Evolutionary conservation across 169 alveolate species (phyloP).

Genomic region (Cryptosporidium ubiquitum): DNA sequence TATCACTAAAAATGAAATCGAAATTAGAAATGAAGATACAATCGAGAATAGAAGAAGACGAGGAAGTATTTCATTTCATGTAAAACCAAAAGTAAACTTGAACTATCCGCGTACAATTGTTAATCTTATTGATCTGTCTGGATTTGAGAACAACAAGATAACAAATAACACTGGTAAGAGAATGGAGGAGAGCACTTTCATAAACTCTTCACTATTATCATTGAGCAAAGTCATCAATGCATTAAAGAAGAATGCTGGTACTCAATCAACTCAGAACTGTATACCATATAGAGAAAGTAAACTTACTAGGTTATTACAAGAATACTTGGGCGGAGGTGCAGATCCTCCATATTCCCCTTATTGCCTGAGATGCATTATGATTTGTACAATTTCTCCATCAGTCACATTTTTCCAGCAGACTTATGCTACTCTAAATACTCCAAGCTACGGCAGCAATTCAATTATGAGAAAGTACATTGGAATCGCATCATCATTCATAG

Average conservation of each 20-base stretch:
- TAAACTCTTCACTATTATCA: conserved; percentile 64
- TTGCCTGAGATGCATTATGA: conserved; percentile 69
- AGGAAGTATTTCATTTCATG: conserved; percentile 72
- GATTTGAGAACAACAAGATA: conserved; percentile 66
- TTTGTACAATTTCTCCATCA: conserved; percentile 74
- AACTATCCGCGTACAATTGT: conserved; percentile 69
- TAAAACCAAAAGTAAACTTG: conserved; percentile 31
- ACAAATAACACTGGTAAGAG: conserved; percentile 70
- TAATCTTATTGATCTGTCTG: conserved; percentile 72
- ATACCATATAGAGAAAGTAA: conserved; percentile 76
- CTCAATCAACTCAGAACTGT: conserved; percentile 46
- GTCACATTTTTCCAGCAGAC: conserved; percentile 71
- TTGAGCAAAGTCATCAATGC: conserved; percentile 74
- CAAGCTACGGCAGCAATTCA: conserved; percentile 38
- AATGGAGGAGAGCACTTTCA: conserved; percentile 73
- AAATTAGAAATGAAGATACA: conserved; percentile 27
- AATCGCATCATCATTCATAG: background rate
- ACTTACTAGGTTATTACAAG: conserved; percentile 70
- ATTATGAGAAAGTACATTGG: conserved; percentile 44
- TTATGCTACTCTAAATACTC: conserved; percentile 73
- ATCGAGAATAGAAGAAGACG: conserved; percentile 55
- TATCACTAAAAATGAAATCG: background rate
- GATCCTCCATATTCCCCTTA: conserved; percentile 73
- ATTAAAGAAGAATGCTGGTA: conserved; percentile 68
- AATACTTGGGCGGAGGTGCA: conserved; percentile 74